phyloP scores from a whole-genome alignment of 805 yeast genomes.

The Groenewaldozyma salmanticensis region DNA sequence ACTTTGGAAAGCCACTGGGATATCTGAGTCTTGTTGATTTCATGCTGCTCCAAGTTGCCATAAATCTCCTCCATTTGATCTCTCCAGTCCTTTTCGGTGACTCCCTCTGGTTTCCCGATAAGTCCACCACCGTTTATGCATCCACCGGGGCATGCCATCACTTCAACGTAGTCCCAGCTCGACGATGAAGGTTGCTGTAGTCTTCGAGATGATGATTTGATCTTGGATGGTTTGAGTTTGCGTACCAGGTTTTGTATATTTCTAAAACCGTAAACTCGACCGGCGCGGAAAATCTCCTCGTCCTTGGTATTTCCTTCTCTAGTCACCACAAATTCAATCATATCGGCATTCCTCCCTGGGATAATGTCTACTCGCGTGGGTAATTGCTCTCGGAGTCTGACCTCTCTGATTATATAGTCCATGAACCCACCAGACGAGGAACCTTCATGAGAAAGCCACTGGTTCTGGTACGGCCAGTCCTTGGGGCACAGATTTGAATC shows the following conservation, averaged over 20 bases:
- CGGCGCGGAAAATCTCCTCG: slow-evolving; percentile 42
- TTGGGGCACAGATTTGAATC: slow-evolving; percentile 36
- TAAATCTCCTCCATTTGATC: slow-evolving; percentile 29
- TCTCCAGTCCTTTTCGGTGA: slow-evolving; percentile 24
- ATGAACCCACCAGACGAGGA: slow-evolving; percentile 89
- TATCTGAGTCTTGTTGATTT: slow-evolving; percentile 1
- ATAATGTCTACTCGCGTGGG: slow-evolving; percentile 37
- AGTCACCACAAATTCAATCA: slow-evolving; percentile 56
- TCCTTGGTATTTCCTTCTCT: slow-evolving; percentile 17
- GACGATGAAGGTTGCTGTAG: slow-evolving; percentile 30
- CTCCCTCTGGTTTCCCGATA: slow-evolving; percentile 35
- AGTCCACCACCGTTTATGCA: slow-evolving; percentile 98
- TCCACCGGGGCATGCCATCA: slow-evolving; percentile 98
- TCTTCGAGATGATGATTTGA: slow-evolving; percentile 12
- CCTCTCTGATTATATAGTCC: slow-evolving; percentile 46
- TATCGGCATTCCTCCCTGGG: slow-evolving; percentile 62
- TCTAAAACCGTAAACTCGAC: slow-evolving; percentile 81
- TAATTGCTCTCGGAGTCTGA: slow-evolving; percentile 7
- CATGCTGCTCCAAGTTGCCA: slow-evolving; percentile 17
- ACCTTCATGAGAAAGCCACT: slow-evolving; percentile 72
- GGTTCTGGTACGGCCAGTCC: slow-evolving; percentile 47
- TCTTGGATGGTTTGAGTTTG: slow-evolving; percentile 46
- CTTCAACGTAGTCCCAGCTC: slow-evolving; percentile 73
- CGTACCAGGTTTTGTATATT: slow-evolving; percentile 92
- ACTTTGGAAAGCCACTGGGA: slow-evolving; percentile 6